phyloP scores from a whole-genome alignment of 2,329 filamentous ascomycete species.

The Knufia fluminis region DNA sequence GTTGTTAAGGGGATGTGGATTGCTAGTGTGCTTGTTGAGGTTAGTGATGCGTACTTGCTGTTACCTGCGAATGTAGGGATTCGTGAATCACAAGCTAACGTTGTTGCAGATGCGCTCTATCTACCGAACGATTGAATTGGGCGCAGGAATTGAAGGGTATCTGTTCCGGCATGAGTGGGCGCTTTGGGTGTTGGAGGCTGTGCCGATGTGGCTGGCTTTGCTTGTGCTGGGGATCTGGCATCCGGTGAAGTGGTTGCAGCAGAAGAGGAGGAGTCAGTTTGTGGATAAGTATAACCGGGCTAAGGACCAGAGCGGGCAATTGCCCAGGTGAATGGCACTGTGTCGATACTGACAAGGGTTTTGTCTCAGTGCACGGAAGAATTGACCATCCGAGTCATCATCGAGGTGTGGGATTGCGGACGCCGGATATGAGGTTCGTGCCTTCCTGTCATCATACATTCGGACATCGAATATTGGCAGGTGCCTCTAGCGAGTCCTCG shows the following conservation, averaged over 20 bases:
- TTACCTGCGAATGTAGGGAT: neutral
- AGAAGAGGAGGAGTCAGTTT: conserved; percentile 14
- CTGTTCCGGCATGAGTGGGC: conserved; percentile 34
- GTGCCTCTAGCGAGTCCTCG: too few species aligned
- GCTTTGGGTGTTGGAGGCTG: conserved; percentile 38
- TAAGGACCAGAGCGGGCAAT: too few species aligned
- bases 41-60: conserved; percentile 24
- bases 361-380: too few species aligned
- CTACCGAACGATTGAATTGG: conserved; percentile 46
- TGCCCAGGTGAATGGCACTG: too few species aligned
- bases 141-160: conserved; percentile 34
- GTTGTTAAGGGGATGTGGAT: conserved; percentile 32
- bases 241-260: conserved; percentile 34
- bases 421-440: too few species aligned
- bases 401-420: too few species aligned
- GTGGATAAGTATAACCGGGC: neutral
- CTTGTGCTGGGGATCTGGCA: conserved; percentile 43
- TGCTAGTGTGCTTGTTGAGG: conserved; percentile 39
- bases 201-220: conserved; percentile 39
- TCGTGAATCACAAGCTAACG: conserved; percentile 9
- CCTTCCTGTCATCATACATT: too few species aligned
- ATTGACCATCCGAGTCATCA: too few species aligned
- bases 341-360: too few species aligned
- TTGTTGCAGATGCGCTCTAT: conserved; percentile 40
- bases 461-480: too few species aligned